Evolutionary conservation across 441 rosid genomes (phyloP), one percentile per base, ranked within the genome.

Genomic region (Melastoma candidum): DNA sequence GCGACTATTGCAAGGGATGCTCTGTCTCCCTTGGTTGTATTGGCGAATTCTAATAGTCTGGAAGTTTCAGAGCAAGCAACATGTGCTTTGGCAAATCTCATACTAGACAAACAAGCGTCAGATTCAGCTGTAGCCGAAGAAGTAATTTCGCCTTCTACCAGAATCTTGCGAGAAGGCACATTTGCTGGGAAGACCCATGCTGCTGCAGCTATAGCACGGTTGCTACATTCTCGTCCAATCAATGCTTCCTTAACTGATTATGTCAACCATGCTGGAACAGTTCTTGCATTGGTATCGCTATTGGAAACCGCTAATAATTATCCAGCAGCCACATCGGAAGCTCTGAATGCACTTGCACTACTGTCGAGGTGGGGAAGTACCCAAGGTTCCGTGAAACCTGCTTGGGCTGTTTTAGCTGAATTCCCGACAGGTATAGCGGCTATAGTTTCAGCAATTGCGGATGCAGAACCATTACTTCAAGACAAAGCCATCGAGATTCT

Each of bases 61-160:
- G 97, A 87, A 68, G 95, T 95, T 61, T 92, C 93, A 49, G 99
- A 95, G 80, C 95, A 84, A 80, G 99, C 90, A 55, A 79, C 78
- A 63, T 90, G 90, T 56, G 98, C 99, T 54, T 74, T 95, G 70
- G 93, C 99, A 44, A 95, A 95, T 73, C 99, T 95, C 64, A 79
- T 94, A 68, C 71, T 95, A 81, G 99, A 95, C 59, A 54, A 68
- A 64, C 98, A 90, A 75, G 83, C 77, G 60, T 77, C 96, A 12
- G 95, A 80, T 72, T 85, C 70, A 74, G 90, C 87, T 24, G 56
- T 70, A 60, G 79, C 85, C 51, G 93, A 90, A 59, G 90, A 85
- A 67, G 83, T 95, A 64, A 81, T 90, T 71, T 63, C 88, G 68
- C 96, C 98, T 52, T 89, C 95, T 57, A 87, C 99, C 48, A 80